Evolutionary conservation across 257 asterid genomes (phyloP).

Genomic region (Pogostemon cablin): DNA sequence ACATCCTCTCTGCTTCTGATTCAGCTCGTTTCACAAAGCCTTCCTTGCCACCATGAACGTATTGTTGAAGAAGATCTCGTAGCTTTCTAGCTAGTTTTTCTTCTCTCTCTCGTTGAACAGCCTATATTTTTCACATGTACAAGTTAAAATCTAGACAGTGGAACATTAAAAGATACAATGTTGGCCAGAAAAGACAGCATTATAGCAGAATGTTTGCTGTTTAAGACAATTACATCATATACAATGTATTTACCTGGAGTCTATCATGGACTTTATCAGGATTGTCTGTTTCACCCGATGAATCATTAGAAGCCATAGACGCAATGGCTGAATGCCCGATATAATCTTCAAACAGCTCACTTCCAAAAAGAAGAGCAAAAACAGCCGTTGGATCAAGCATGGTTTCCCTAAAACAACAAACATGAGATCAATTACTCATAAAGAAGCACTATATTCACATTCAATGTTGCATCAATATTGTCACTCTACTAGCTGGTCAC

Average conservation of each 20-base stretch:
- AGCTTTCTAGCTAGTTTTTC: slow-evolving; percentile 79
- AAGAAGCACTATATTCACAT: too few relatives aligned
- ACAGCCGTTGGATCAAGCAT: slow-evolving; percentile 96
- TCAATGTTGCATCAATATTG: too few relatives aligned
- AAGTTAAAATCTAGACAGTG: too few relatives aligned
- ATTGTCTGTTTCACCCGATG: slow-evolving; percentile 53
- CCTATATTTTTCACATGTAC: slow-evolving; percentile 39
- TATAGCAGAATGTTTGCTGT: too few relatives aligned
- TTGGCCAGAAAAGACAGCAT: too few relatives aligned
- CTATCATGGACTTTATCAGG: slow-evolving; percentile 64
- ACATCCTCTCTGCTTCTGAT: slow-evolving; percentile 84
- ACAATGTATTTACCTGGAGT: slow-evolving; percentile 53
- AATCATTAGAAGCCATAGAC: slow-evolving; percentile 86
- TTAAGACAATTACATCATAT: too few relatives aligned
- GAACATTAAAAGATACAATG: too few relatives aligned
- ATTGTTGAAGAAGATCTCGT: slow-evolving; percentile 54
- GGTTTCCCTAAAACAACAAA: slow-evolving; percentile 53
- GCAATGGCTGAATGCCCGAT: slow-evolving; percentile 83
- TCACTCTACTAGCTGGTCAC: background rate
- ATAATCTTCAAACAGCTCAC: slow-evolving; percentile 90
- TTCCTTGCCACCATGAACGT: slow-evolving; percentile 68
- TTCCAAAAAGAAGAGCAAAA: slow-evolving; percentile 90
- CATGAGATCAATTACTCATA: background rate
- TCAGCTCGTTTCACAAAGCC: slow-evolving; percentile 70
- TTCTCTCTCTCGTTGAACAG: slow-evolving; percentile 88